These are phyloP conservation scores for Paramecium bursaria DNA, from an alignment of 73 alveolate species.

Conservation along the genomic window DNA sequence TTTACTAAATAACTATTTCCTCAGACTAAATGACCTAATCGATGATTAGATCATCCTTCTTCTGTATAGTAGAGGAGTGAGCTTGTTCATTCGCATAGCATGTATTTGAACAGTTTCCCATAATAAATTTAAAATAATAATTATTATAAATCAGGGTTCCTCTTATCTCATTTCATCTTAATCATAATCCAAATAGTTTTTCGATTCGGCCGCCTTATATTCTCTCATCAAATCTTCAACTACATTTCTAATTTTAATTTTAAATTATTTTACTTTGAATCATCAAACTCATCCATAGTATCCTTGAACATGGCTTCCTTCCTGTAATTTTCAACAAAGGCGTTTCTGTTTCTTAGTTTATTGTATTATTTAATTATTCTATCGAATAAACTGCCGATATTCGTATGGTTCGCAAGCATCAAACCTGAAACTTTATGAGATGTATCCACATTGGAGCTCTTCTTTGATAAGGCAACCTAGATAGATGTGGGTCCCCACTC, in stretches of 20 bases:
- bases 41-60: constrained; percentile 20
- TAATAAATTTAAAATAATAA: constrained; percentile 14
- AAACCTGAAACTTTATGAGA: constrained; percentile 98
- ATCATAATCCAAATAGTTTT: constrained; percentile 93
- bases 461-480: constrained; percentile 97
- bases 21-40: constrained; percentile 42
- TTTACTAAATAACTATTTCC: constrained; percentile 1
- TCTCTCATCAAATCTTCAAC: constrained; percentile 87
- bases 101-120: constrained; percentile 56
- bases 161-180: constrained; percentile 69
- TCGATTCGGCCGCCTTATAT: constrained; percentile 94
- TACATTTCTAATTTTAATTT: constrained; percentile 71
- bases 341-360: constrained; percentile 91
- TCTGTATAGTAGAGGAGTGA: too few relatives aligned
- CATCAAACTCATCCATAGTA: constrained; percentile 89
- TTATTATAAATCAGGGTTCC: neutral
- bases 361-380: constrained; percentile 87
- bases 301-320: constrained; percentile 87
- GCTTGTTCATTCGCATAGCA: constrained; percentile 43
- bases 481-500: constrained; percentile 99
- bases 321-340: constrained; percentile 92
- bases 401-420: constrained; percentile 99
- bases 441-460: constrained; percentile 92
- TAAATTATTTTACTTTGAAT: constrained; percentile 12
- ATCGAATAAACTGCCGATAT: constrained; percentile 84